Evolutionary conservation across 805 yeast species (phyloP).

Genomic region (Metschnikowia cerradonensis): DNA sequence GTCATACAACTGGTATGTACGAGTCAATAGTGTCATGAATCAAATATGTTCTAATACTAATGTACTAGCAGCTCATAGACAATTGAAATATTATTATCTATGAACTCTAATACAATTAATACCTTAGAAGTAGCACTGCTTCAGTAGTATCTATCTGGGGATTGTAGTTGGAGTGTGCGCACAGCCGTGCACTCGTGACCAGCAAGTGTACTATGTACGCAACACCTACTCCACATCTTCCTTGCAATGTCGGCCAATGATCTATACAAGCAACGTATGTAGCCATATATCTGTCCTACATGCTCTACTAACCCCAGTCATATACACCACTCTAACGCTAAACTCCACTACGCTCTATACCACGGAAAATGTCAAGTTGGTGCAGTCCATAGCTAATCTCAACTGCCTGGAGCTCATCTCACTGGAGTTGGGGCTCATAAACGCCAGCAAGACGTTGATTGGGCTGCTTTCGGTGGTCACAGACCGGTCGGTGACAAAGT

Average conservation of each 20-base stretch:
- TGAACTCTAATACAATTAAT: no score
- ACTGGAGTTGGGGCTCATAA: slow-evolving; percentile 51
- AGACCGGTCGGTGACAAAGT: slow-evolving; percentile 22
- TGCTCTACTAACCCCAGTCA: slow-evolving; percentile 26
- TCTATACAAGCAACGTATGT: slow-evolving; percentile 15
- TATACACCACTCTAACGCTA: slow-evolving; percentile 45
- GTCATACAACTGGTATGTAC: no score
- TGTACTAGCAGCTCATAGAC: no score
- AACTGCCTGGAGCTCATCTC: slow-evolving; percentile 53
- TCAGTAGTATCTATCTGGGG: no score
- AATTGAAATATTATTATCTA: no score
- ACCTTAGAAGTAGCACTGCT: neutral
- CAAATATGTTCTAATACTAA: no score
- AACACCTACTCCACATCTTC: slow-evolving; percentile 1
- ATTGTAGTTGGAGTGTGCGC: neutral
- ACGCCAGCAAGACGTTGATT: slow-evolving; percentile 42
- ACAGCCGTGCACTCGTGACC: slow-evolving; percentile 3
- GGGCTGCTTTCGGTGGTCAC: slow-evolving; percentile 35
- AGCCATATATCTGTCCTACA: no score
- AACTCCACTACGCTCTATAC: slow-evolving; percentile 61
- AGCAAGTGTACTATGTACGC: no score
- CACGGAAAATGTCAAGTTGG: slow-evolving; percentile 46
- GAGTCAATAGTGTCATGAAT: no score
- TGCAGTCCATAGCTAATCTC: slow-evolving; percentile 38
- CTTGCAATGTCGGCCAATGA: slow-evolving; percentile 9